Evolutionary conservation across 345 rosid species (phyloP).

Genomic region (Capsella bursapastoris): DNA sequence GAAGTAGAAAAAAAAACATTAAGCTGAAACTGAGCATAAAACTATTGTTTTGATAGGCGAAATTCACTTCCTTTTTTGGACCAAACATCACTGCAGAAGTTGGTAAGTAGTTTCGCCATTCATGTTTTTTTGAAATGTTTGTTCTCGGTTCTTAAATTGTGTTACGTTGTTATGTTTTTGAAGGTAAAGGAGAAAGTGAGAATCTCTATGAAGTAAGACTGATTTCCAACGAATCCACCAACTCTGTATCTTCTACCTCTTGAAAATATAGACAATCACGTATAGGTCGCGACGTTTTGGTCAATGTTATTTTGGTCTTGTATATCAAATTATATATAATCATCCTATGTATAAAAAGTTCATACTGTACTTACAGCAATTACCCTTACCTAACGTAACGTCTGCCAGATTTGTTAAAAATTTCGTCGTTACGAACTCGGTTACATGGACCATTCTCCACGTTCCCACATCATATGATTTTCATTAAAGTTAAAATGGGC

Average conservation of each 20-base stretch:
- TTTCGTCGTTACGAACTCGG: too few species aligned
- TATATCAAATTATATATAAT: constrained; percentile 18
- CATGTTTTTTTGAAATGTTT: too few species aligned
- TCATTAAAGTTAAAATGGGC: too few species aligned
- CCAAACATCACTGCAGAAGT: constrained; percentile 85
- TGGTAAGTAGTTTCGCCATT: constrained; percentile 51
- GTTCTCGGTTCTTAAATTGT: background rate
- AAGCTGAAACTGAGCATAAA: constrained; percentile 23
- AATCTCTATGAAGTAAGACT: constrained; percentile 76
- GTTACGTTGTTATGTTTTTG: background rate
- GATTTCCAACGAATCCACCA: constrained; percentile 59
- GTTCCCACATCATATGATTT: too few species aligned
- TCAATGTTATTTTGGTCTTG: constrained; percentile 7
- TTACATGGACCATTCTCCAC: too few species aligned
- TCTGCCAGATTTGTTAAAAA: too few species aligned
- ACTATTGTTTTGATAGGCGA: constrained; percentile 58
- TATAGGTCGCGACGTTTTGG: constrained; percentile 6
- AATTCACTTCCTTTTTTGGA: constrained; percentile 93
- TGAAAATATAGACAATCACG: constrained; percentile 21
- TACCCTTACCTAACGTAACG: too few species aligned
- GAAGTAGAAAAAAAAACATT: background rate
- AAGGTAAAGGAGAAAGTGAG: constrained; percentile 74
- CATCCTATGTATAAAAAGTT: background rate
- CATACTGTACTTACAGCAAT: too few species aligned
- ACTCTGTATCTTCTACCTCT: constrained; percentile 47